phyloP scores from a whole-genome alignment of 768 basidiomycete species.

The Saitozyma sp. region DNA sequence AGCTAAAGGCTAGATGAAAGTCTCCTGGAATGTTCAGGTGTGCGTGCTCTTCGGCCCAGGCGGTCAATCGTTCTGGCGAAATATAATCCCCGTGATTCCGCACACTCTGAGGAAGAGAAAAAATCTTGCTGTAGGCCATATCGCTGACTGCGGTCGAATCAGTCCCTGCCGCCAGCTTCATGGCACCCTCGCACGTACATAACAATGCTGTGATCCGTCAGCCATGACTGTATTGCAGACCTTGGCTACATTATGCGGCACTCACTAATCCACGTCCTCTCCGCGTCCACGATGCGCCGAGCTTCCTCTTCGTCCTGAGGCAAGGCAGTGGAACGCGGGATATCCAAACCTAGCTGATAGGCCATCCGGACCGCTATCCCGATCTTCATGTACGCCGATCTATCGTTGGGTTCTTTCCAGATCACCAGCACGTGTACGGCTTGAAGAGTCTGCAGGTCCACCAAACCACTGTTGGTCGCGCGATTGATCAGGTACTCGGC shows the following conservation, averaged over 20 bases:
- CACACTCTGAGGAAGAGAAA: slow-evolving; percentile 13
- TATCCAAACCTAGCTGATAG: slow-evolving; percentile 7
- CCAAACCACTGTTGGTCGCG: no score
- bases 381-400: slow-evolving; percentile 23
- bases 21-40: slow-evolving; percentile 12
- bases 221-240: slow-evolving; percentile 10
- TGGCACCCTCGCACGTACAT: no score
- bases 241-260: slow-evolving; percentile 4
- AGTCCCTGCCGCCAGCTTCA: no score
- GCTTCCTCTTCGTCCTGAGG: slow-evolving; percentile 12
- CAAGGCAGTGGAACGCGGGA: not conserved
- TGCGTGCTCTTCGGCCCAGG: slow-evolving; percentile 13
- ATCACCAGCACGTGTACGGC: slow-evolving; percentile 16
- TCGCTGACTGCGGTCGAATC: no score
- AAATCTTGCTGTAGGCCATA: not conserved
- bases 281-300: slow-evolving; percentile 9
- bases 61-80: not conserved
- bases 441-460: slow-evolving; percentile 2
- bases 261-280: slow-evolving; percentile 24
- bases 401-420: slow-evolving; percentile 25
- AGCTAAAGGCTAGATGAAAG: slow-evolving; percentile 16
- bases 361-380: slow-evolving; percentile 14
- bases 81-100: slow-evolving; percentile 8
- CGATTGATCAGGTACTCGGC: no score
- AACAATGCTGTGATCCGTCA: not conserved